Base-by-base conservation (phyloP, 2,329 filamentous ascomycete genomes). In the Xylaria digitata region DNA sequence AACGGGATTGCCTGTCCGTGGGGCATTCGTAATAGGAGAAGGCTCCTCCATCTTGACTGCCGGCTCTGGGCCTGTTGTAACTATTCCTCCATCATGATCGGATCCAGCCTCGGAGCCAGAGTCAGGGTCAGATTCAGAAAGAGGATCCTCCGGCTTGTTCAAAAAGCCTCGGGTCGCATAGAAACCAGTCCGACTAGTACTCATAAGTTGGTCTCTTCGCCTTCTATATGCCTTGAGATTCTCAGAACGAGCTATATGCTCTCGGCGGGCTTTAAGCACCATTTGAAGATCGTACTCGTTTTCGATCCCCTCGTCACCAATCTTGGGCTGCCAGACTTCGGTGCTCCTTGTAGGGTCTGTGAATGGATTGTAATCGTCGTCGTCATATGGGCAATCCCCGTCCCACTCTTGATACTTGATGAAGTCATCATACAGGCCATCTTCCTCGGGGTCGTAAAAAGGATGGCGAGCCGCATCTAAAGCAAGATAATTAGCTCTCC, bases 231-330 rank as follows among this genome's bases (percentile, higher is more conserved):
- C 50, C 2, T 40, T 49, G 6, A 68, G 55, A 13, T 55, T 57
- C 40, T 45, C 26, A 3, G 50, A 40, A 7, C 60, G 55, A 9
- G 30, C 52, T 26, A 54, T 30, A 32, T 66, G 54, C 11, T 61
- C 48, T 15, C 54, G 11, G 2, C 71, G 68, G 30, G 70, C 65
- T 26, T 54, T 30, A 0, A 68, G 32, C 1, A 73, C 63, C 45
- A 70, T 69, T 3, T 58, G 37, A 13, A 72, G 62, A 6, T 72
- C 71, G 1, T 59, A 13, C 46, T 73, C 58, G 46, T 70, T 55
- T 19, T 73, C 66, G 11, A 73, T 72, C 8, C 71, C 72, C 17
- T 63, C 46, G 1, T 74, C 70, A 1, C 70, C 71, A 52, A 74
- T 68, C 46, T 71, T 46, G 8, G 72, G 72, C 43, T 68, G 46